phyloP scores from a whole-genome alignment of 2,329 filamentous ascomycete species.

The Venturia nashicola region DNA sequence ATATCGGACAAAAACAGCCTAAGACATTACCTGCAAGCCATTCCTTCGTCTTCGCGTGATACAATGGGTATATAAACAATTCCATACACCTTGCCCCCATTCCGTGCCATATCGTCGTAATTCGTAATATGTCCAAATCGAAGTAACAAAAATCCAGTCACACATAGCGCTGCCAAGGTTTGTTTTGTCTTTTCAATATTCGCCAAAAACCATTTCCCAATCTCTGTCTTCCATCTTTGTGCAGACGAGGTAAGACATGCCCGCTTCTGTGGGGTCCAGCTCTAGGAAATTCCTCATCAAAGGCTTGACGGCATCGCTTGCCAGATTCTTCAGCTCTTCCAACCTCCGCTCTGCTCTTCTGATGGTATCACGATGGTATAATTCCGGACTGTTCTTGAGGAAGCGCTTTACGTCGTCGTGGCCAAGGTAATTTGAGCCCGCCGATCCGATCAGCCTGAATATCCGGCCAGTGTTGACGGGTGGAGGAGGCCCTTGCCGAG shows the following conservation, averaged over 20 bases:
- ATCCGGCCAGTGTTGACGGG: constrained; percentile 50
- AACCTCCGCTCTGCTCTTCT: constrained; percentile 74
- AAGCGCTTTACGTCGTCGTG: constrained; percentile 89
- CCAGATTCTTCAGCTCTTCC: constrained; percentile 78
- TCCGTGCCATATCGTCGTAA: constrained; percentile 1
- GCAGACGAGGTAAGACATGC: constrained; percentile 52
- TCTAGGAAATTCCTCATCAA: constrained; percentile 79
- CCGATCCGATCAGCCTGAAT: constrained; percentile 63
- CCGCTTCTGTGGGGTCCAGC: constrained; percentile 49
- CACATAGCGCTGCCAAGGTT: background rate
- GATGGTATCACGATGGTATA: constrained; percentile 79
- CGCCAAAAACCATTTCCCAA: constrained; percentile 42
- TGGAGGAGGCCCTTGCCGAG: constrained; percentile 14
- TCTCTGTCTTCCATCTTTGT: constrained; percentile 49
- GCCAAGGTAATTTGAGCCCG: constrained; percentile 53
- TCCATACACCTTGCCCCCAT: constrained; percentile 4
- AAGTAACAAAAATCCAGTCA: background rate
- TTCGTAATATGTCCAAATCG: background rate
- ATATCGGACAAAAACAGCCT: background rate
- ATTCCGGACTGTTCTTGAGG: constrained; percentile 66
- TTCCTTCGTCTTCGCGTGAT: background rate
- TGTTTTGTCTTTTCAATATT: background rate
- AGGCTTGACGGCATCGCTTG: constrained; percentile 69
- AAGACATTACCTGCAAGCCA: background rate
- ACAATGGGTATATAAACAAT: background rate